Conservation (phyloP, 164 flowering plant genomes). For the Houttuynia cordata region DNA sequence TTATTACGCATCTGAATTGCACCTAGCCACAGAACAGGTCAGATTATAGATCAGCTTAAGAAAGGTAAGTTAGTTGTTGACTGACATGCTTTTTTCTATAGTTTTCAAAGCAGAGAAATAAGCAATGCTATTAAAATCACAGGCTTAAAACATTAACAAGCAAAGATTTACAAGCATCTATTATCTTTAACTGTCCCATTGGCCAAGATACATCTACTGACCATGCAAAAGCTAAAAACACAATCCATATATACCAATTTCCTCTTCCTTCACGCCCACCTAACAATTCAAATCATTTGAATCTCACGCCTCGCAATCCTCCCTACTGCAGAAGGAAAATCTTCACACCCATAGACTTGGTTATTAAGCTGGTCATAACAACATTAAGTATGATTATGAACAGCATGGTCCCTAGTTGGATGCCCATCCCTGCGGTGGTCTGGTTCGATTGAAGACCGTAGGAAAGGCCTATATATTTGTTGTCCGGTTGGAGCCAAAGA, state of each 20-base stretch:
- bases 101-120: too few relatives aligned
- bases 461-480: slow-evolving; percentile 14
- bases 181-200: too few relatives aligned
- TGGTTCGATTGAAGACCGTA: slow-evolving; percentile 17
- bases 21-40: too few relatives aligned
- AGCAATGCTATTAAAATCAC: too few relatives aligned
- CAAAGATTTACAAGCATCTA: background rate
- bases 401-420: slow-evolving; percentile 18
- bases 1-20: too few relatives aligned
- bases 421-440: slow-evolving; percentile 16
- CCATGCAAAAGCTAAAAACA: too few relatives aligned
- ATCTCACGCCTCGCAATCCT: background rate
- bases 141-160: too few relatives aligned
- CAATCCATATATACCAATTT: too few relatives aligned
- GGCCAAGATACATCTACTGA: background rate
- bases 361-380: slow-evolving; percentile 16
- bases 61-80: too few relatives aligned
- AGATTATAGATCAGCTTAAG: too few relatives aligned
- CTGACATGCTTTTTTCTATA: too few relatives aligned
- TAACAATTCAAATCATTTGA: background rate
- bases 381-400: slow-evolving; percentile 21
- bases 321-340: background rate
- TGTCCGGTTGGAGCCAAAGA: slow-evolving; percentile 11
- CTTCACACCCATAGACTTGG: slow-evolving; percentile 11
- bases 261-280: background rate